Base-by-base conservation (phyloP, 768 basidiomycete species). In the Mycena vitilis region DNA sequence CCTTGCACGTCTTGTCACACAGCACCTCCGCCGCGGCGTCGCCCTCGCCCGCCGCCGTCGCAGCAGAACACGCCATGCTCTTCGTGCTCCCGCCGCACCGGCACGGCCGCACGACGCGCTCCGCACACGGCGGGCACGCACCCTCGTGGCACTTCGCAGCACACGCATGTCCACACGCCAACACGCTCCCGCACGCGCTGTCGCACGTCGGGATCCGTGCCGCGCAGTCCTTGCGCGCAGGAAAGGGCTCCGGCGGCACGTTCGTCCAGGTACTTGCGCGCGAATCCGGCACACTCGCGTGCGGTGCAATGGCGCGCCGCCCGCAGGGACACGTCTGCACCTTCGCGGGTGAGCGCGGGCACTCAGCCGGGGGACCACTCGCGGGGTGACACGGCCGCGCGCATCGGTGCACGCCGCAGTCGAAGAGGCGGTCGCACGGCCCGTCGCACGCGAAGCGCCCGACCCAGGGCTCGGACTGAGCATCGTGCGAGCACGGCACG, bases 281-380 rank as follows among this genome's bases (percentile, higher is more conserved):
- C 30, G 78, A 73, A 71, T 78, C 78, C 15, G 77, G 71, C 0
- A 77, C 75, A 6, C 34, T 45, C 12, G 78, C 75, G 4, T 40
- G 40, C 7, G 82, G 80, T 5, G 83, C 77, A 65, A 91, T 87
- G 4, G 81, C 77, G 52, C 82, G 85, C 60, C 88, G 87, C 15
- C 95, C 95, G 70, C 98, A 99, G 0, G 95, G 94, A 75, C 97
- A 98, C 36, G 87, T 87, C 0, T 84, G 85, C 37, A 96, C 81
- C 15, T 84, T 75, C 0, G 82, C 79, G 0, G 96, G 95, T 0
- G 94, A 91, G 34, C 83, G 83, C 1, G 96, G 95, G 75, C 95
- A 98, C 0, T 80, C 76, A 0, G 87, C 82, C 0, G 91, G 84
- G 7, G 72, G 76, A 8, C 82, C 77, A 1, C 89, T 88, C 1